Evolutionary conservation across 108 stramenopile species (phyloP), one percentile per base, ranked within the genome.

Genomic region (Poteriospumella lacustris): DNA sequence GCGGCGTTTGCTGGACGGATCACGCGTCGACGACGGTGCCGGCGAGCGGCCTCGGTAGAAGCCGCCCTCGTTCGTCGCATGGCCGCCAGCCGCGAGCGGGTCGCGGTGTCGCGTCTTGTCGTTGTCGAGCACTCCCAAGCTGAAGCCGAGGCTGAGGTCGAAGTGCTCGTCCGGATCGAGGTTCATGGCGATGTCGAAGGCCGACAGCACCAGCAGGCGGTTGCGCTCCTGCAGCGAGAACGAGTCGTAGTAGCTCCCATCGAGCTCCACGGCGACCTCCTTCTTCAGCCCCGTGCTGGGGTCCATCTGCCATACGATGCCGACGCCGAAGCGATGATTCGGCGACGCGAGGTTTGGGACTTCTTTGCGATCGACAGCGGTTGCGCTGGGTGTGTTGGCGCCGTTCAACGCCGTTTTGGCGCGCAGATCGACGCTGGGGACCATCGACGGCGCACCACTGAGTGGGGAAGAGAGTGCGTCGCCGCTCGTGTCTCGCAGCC

Each of bases 281-380:
- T 33, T 64, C 31, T 64, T 64, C 31, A 3, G 28, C 33, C 60
- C 60, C 9, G 60, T 64, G 36, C 28, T 33, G 28, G 60, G 60
- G 31, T 64, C 60, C 5, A 64, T 3, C 31, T 64, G 33, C 60
- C 60, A 64, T 64, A 64, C 31, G 9, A 64, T 64, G 9, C 60
- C 60, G 12, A 64, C 3, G 9, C 31, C 60, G 9, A 19, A 3
- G 31, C 3, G 5, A n/a, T n/a, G n/a, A 33, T 24, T 24, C 31
- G 15, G 15, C 3, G 12, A 12, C 36, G 28, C 36, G n/a, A n/a
- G n/a, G n/a, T n/a, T n/a, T n/a, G n/a, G n/a, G 9, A 31, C 29
- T 34, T 64, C 29, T 24, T 31, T 5, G 5, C 9, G 9, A 34
- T 64, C 29, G 36, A 34, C 36, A 56, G 24, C 24, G 19, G 52